Evolutionary conservation across 2,329 filamentous ascomycete species (phyloP), one percentile per base, ranked within the genome.

Genomic region (Trichoderma aggressivum): DNA sequence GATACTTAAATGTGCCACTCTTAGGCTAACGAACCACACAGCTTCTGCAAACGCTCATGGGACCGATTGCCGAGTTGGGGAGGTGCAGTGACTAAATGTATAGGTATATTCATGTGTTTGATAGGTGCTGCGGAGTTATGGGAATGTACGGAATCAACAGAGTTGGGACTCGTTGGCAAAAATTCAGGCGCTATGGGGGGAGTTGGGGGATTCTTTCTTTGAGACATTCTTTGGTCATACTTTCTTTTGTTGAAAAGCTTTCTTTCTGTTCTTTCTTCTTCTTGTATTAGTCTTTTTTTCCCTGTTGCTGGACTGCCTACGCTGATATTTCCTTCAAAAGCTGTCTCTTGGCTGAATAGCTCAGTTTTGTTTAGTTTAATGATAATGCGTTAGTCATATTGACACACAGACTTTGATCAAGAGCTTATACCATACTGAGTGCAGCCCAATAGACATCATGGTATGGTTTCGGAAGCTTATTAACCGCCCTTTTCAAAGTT

Each of bases 11-110:
- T n/a, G 5, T 4, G 26, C 3, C 7, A 36, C 14, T 3, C 12
- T 32, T 32, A 5, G 12, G 47, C 58, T 63, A 32, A 70, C 7
- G 0, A 36, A 3, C n/a, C 14, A 3, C 3, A 26, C n/a, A 71
- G 70, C 58, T 71, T 3, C 53, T 71, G 24, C 18, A 39, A 10
- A 71, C 64, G 0, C 70, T 71, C 50, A 56, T 62, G 24, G 47
- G 24, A 5, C 62, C 61, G 6, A 26, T 71, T 16, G 7, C 50
- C 7, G 21, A 28, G 11, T 21, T 59, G 3, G 56, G 56, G 14
- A 24, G 26, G 5, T 16, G 28, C 2, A 16, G 59, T 10, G 59
- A 28, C 14, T 62, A 62, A 14, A 39, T 28, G 7, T 43, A 43
- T 43, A 43, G 16, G 12, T 62, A 24, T n/a, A 28, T 26, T 62